phyloP scores from a whole-genome alignment of 1,139 yeast species.

The Kodamaea fungicola region DNA sequence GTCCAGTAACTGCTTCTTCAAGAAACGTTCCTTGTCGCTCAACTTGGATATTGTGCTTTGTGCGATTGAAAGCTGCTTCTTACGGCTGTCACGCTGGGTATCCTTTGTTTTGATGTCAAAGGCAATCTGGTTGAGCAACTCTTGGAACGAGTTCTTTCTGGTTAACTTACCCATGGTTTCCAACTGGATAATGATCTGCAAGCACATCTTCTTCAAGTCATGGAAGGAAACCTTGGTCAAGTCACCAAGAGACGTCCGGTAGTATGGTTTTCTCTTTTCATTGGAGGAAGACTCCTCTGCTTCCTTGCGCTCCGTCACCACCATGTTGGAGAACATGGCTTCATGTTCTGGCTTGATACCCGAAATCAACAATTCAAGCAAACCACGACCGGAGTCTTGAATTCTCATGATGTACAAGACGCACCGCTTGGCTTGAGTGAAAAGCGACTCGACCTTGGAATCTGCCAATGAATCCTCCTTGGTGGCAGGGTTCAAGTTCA shows the following conservation, averaged over 20 bases:
- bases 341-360: constrained; percentile 73
- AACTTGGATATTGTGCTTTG: constrained; percentile 58
- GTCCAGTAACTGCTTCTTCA: constrained; percentile 59
- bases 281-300: constrained; percentile 15
- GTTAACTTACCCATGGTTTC: constrained; percentile 67
- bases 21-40: constrained; percentile 57
- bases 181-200: constrained; percentile 72
- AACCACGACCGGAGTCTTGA: constrained; percentile 62
- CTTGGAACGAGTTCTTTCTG: constrained; percentile 73
- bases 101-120: constrained; percentile 79
- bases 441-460: constrained; percentile 49
- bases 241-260: constrained; percentile 48
- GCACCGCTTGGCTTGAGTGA: constrained; percentile 81
- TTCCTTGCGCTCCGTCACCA: constrained; percentile 45
- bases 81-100: constrained; percentile 60
- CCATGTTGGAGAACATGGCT: constrained; percentile 51
- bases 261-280: constrained; percentile 33
- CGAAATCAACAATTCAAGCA: constrained; percentile 70
- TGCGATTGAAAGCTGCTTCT: constrained; percentile 60
- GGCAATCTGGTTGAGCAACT: constrained; percentile 77
- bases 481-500: constrained; percentile 50
- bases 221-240: constrained; percentile 60
- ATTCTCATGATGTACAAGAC: constrained; percentile 76
- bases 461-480: constrained; percentile 43
- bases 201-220: constrained; percentile 70